phyloP scores from a whole-genome alignment of 2,329 filamentous ascomycete species.

The Fusarium pininemorale region DNA sequence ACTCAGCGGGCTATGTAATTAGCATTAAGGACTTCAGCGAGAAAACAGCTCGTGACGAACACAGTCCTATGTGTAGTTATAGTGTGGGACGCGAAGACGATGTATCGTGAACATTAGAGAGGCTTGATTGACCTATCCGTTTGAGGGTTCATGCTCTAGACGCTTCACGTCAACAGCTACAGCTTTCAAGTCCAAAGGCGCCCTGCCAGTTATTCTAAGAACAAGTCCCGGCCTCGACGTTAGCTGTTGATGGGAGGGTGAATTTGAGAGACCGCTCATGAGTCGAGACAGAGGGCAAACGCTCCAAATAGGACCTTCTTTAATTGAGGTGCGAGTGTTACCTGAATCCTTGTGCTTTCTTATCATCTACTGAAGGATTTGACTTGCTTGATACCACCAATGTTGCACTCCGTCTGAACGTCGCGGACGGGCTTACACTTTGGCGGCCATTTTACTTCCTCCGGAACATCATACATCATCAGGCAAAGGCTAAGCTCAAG shows the following conservation, averaged over 20 bases:
- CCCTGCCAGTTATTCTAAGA: fast-evolving
- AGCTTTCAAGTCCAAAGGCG: not conserved
- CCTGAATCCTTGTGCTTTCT: not conserved
- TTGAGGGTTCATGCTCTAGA: not conserved
- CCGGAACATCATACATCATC: too few species aligned
- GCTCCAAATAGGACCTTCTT: not conserved
- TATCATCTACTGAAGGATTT: not conserved
- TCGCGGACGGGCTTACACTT: not conserved
- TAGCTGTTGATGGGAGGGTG: not conserved
- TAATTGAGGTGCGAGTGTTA: fast-evolving
- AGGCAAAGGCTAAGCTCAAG: too few species aligned
- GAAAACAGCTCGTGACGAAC: too few species aligned
- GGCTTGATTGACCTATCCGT: fast-evolving
- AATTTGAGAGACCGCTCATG: not conserved
- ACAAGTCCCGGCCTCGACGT: not conserved
- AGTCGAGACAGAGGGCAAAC: fast-evolving
- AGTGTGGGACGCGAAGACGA: not conserved
- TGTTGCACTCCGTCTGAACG: not conserved
- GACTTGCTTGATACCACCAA: not conserved
- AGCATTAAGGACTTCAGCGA: not conserved
- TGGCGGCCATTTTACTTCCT: not conserved
- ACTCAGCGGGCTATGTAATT: fast-evolving
- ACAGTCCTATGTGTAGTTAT: not conserved
- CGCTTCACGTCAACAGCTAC: fast-evolving
- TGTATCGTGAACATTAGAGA: too few species aligned